Conservation (phyloP, 2,329 filamentous ascomycete genomes). For the Graphiopsis chlorocephala region DNA sequence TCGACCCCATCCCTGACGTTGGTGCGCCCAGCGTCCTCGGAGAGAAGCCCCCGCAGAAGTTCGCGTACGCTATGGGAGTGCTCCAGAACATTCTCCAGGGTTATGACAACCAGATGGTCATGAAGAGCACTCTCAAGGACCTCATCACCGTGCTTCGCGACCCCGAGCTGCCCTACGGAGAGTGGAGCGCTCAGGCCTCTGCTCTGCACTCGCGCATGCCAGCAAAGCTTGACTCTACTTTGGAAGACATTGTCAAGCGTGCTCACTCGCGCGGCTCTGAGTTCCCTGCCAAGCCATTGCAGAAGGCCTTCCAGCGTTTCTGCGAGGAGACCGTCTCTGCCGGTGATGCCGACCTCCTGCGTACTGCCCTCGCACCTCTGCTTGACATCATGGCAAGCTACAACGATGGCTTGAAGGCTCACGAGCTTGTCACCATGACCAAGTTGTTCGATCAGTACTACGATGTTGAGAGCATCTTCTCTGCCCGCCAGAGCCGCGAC, state of each 20-base stretch:
- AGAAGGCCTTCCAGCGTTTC: conserved; percentile 83
- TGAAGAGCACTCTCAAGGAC: conserved; percentile 81
- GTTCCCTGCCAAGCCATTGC: conserved; percentile 86
- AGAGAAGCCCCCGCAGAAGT: conserved; percentile 86
- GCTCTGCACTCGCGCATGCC: conserved; percentile 98
- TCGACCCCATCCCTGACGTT: conserved; percentile 82
- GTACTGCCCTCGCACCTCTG: conserved; percentile 70
- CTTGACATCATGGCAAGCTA: conserved; percentile 76
- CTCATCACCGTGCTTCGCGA: conserved; percentile 87
- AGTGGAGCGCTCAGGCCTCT: conserved; percentile 94
- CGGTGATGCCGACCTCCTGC: conserved; percentile 70
- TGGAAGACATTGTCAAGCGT: conserved; percentile 83
- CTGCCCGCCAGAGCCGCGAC: conserved; percentile 77
- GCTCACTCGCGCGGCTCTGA: conserved; percentile 74
- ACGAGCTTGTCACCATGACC: conserved; percentile 81
- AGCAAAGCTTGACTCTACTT: conserved; percentile 78
- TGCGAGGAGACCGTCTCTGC: conserved; percentile 78
- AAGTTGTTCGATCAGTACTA: conserved; percentile 78
- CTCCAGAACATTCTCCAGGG: conserved; percentile 85
- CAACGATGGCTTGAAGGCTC: conserved; percentile 80
- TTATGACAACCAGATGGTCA: conserved; percentile 96
- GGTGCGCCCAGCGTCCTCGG: conserved; percentile 85
- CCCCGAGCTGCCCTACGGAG: conserved; percentile 87
- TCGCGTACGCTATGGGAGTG: conserved; percentile 71
- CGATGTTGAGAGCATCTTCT: conserved; percentile 82